Base-by-base conservation (phyloP, 1,139 yeast genomes). In the Saccharomyces hybrid region DNA sequence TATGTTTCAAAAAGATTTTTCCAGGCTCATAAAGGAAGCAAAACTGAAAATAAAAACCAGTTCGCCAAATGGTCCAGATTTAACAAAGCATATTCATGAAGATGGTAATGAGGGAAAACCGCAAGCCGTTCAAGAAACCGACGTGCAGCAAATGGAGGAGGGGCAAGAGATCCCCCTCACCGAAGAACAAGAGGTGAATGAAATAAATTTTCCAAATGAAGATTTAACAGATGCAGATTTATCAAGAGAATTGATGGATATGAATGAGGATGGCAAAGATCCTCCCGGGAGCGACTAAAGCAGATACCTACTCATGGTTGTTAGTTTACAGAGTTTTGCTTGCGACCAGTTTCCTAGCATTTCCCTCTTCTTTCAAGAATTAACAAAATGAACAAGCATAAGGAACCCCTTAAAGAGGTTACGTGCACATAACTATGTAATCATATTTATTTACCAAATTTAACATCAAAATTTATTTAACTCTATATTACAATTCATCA, bases 1-100 rank as follows among this genome's bases (percentile, higher is more conserved):
- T 8, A 70, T 73, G 51, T 79, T 84, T 63, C 71, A 72, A 19
- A 68, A 68, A n/a, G 84, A 82, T 42, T 88, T 82, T 66, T 71
- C 66, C 21, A 74, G 71, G 21, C 72, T 88, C 56, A 76, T 80
- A 4, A 71, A 69, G 47, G 74, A 73, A 55, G 95, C 95, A 0
- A 74, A 66, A 52, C 62, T 67, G 58, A 67, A 60, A 48, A 54
- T 55, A 14, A 48, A 54, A 31, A 57, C 58, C 47, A 50, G 51
- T 31, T 14, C 47, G 19, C 19, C 38, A n/a, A 16, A 16, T 9
- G n/a, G 7, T 16, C 11, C 24, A 9, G 26, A 16, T 38, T 27
- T 12, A 48, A 11, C 46, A 48, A 42, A 50, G 52, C 49, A 55
- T 4, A n/a, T 16, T 27, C 16, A 49, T 8, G 48, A 48, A 48